phyloP scores from a whole-genome alignment of 352 stramenopile genomes.

The Elongisporangium senticosum region DNA sequence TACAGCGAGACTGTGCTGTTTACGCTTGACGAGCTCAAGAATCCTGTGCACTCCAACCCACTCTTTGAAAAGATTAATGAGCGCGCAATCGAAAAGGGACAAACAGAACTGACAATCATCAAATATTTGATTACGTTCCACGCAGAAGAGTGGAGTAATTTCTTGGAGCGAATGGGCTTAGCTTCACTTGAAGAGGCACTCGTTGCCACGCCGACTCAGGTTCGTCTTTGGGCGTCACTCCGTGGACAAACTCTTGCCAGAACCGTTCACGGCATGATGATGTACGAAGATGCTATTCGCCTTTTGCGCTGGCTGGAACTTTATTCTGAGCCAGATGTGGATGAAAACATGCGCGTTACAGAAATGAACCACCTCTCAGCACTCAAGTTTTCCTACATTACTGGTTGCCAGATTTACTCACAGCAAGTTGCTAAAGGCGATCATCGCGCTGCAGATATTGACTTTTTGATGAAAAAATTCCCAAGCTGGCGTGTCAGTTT shows the following conservation, averaged over 20 bases:
- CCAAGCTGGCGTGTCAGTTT: slow-evolving; percentile 87
- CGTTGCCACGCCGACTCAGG: slow-evolving; percentile 52
- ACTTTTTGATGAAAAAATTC: slow-evolving; percentile 86
- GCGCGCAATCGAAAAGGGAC: slow-evolving; percentile 65
- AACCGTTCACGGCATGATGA: slow-evolving; percentile 86
- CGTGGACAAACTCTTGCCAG: slow-evolving; percentile 82
- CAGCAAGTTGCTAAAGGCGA: slow-evolving; percentile 71
- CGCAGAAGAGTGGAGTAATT: slow-evolving; percentile 86
- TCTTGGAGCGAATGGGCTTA: slow-evolving; percentile 77
- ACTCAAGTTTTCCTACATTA: slow-evolving; percentile 88
- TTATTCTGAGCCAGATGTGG: slow-evolving; percentile 55
- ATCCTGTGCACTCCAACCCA: slow-evolving; percentile 75
- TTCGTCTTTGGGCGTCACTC: slow-evolving; percentile 82
- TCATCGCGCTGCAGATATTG: slow-evolving; percentile 83
- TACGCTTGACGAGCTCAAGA: slow-evolving; percentile 81
- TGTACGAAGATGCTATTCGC: slow-evolving; percentile 86
- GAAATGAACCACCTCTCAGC: slow-evolving; percentile 84
- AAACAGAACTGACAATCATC: slow-evolving; percentile 79
- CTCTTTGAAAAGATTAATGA: slow-evolving; percentile 73
- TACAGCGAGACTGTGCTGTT: slow-evolving; percentile 87
- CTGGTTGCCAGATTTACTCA: slow-evolving; percentile 84
- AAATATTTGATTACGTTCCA: slow-evolving; percentile 87
- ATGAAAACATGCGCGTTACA: slow-evolving; percentile 57
- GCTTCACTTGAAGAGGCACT: slow-evolving; percentile 66
- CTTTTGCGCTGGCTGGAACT: slow-evolving; percentile 82